Base-by-base conservation (phyloP, 495 filamentous ascomycete species). In the Chaetomium tenue region DNA sequence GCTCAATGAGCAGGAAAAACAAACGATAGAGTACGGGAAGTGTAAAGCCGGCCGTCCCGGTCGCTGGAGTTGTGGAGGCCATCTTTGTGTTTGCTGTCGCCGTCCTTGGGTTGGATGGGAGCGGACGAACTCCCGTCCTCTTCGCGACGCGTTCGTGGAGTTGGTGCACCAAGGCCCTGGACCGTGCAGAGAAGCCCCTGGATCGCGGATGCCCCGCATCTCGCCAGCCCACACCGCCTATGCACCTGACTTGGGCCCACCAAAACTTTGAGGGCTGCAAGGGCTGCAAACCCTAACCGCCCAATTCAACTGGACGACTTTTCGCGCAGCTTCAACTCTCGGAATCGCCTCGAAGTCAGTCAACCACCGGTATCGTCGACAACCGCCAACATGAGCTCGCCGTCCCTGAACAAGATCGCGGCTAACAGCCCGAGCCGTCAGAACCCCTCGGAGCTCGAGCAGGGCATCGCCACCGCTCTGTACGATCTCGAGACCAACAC, bases 401-500 rank as follows among this genome's bases (percentile, higher is more conserved):
- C 83, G 60, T 83, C 89, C 75, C 82, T 94, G 79, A 93, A 93
- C 88, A 98, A 98, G 91, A 98, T 98, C 79, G 92, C 93, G 77
- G 79, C 87, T 71, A 98, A 92, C 86, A 96, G 91, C 85, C 89
- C 93, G 52, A 97, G 93, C 77, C 88, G 92, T 83, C 84, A 88
- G 78, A 91, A 87, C 79, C 94, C 94, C 68, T 94, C 91, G 65
- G 94, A 98, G 86, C 86, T 97, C 70, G 94, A 98, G 90, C 87
- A 83, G 75, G 89, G 78, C 82, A 94, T 98, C 77, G 93, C 94
- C 76, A 87, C 86, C 80, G 94, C 93, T 82, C 89, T 98, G 67
- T 95, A 89, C 83, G 94, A 98, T 71, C 88, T 98, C 77, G 94
- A 98, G 90, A 91, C 87, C 83, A 96, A 96, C 87, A 96, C 92